Conservation (phyloP, 805 yeast species). For the Metschnikowia corniflorae region DNA sequence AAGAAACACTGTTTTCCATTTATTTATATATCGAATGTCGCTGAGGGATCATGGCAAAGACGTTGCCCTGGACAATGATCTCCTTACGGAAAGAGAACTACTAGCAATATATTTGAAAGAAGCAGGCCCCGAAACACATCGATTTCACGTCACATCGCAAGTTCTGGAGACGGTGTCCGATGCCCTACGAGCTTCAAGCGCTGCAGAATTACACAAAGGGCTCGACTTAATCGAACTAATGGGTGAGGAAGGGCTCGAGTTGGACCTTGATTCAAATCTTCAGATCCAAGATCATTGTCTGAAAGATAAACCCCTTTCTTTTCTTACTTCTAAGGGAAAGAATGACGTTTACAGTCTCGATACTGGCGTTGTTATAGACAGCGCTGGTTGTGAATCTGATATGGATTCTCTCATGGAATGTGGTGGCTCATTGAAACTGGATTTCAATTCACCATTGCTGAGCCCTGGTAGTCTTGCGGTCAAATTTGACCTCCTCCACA, state of each 20-base stretch:
- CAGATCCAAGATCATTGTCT: too few species aligned
- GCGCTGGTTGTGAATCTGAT: too few species aligned
- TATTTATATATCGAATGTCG: neutral
- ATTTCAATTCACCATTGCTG: neutral
- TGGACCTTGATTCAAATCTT: constrained; percentile 3
- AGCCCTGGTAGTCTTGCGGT: constrained; percentile 1
- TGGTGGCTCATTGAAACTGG: neutral
- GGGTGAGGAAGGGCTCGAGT: constrained; percentile 6
- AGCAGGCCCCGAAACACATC: constrained; percentile 1
- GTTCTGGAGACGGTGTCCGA: constrained; percentile 7
- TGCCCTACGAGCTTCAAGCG: neutral
- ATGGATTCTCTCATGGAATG: constrained; percentile 22
- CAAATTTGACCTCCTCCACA: constrained; percentile 11
- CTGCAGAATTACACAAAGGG: constrained; percentile 3
- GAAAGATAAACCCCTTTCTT: too few species aligned
- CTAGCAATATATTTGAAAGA: constrained; percentile 7
- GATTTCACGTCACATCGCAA: constrained; percentile 3
- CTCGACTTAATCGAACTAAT: constrained; percentile 6
- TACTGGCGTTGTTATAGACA: too few species aligned
- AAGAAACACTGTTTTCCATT: neutral
- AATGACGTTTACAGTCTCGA: too few species aligned
- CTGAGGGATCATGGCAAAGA: constrained; percentile 2
- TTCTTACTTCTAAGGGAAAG: too few species aligned
- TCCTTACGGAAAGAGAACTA: constrained; percentile 6
- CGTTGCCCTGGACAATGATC: neutral